Conservation (phyloP, 1,139 yeast genomes). For the Zygosaccharomyces sapae region DNA sequence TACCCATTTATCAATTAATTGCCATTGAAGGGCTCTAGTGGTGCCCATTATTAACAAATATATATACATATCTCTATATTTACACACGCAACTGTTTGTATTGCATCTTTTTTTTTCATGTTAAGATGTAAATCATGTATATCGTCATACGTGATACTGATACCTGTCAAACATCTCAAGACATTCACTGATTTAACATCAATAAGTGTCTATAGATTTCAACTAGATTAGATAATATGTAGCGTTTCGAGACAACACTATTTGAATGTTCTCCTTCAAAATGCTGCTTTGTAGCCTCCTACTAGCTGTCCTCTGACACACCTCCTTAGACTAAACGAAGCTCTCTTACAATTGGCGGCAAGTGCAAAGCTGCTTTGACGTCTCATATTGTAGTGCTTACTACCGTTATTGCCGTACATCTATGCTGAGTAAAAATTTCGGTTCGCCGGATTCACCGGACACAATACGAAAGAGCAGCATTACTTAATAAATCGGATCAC, state of each 20-base stretch:
- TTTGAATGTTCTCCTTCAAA: too few relatives aligned
- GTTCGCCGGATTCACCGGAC: too few relatives aligned
- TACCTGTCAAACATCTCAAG: too few relatives aligned
- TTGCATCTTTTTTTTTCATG: neutral
- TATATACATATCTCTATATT: neutral
- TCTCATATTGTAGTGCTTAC: neutral
- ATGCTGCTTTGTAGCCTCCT: neutral
- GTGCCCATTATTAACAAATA: neutral
- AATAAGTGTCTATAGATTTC: neutral
- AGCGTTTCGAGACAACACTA: neutral
- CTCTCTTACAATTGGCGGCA: neutral
- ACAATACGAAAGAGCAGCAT: too few relatives aligned
- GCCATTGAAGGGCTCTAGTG: neutral
- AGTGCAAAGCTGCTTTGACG: neutral
- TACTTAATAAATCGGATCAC: too few relatives aligned
- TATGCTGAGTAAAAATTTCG: too few relatives aligned
- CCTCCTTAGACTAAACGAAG: neutral
- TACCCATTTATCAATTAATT: slow-evolving; percentile 4
- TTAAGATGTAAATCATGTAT: neutral
- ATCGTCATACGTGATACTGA: neutral
- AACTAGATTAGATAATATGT: neutral
- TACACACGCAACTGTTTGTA: neutral
- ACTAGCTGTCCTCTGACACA: neutral
- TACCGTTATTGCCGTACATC: neutral
- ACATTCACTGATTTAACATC: neutral